Base-by-base conservation (phyloP, 441 rosid genomes). In the Populus hybrid region DNA sequence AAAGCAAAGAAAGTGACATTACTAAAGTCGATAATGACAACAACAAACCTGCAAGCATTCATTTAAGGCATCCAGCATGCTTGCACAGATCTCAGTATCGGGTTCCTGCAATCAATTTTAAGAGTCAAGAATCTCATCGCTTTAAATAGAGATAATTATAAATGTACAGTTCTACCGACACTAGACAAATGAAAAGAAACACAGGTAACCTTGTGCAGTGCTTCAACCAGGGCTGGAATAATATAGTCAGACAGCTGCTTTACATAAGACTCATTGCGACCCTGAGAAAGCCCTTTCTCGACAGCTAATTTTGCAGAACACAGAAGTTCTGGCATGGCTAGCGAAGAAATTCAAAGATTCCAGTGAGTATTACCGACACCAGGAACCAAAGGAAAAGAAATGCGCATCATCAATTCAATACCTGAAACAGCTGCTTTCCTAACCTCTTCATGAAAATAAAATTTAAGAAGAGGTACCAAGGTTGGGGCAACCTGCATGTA, bases 391-490 rank as follows among this genome's bases (percentile, higher is more conserved):
- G 8, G 12, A 69, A 68, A 42, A 34, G 21, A 70, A 14, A 78
- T 20, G 69, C 35, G 67, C 32, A 53, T 28, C 42, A 23, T 30
- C 50, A 42, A 42, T 69, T 73, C 66, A 32, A 69, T 87, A 96
- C 99, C 99, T 89, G 99, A 96, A 84, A 96, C 98, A 80, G 99
- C 99, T 77, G 99, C 99, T 89, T 94, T 96, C 87, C 99, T 96
- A 74, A 96, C 99, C 85, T 96, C 99, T 77, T 96, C 99, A 35
- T 94, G 99, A 83, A 96, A 96, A 86, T 96, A 96, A 85, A 96
- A 96, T 85, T 96, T 96, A 76, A 96, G 92, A 71, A 94, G 92
- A 40, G 99, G 99, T 80, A 96, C 99, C 65, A 96, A 75, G 34
- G 92, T 96, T 67, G 94, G 98, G 72, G 98, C 98, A 83, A 96